Base-by-base conservation (phyloP, 176 grass and related monocot genomes). In the Carex parvula region DNA sequence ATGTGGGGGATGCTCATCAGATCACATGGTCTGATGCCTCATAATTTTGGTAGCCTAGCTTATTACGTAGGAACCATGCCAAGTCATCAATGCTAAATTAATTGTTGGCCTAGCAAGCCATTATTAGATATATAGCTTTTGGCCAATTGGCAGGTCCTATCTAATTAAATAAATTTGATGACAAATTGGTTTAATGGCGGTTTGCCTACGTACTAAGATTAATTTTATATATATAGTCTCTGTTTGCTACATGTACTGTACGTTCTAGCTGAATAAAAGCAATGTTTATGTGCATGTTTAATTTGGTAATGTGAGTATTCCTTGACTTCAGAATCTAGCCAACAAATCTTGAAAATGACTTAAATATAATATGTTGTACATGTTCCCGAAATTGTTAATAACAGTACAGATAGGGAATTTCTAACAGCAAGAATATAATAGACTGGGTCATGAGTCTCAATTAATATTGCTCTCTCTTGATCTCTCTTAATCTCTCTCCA, bases 21-120 rank as follows among this genome's bases (percentile, higher is more conserved):
- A 66, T 89, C 35, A 85, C 83, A 17, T 89, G 87, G 87, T 89
- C 87, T 9, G 87, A 85, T 68, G 65, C 65, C 65, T 37, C 32
- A 68, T 2, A 10, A 48, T 10, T 10, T 39, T 39, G 5, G 4
- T 39, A 33, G 33, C 33, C 33, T 33, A 33, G 33, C 33, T 33
- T 33, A 33, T 33, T 33, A 39, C 3, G 13, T 68, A 39, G 14
- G 32, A 68, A 68, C 14, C 65, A 48, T 21, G 18, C 6, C 39
- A 48, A 24, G 42, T 72, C 69, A 48, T 72, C 69, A 72, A 72
- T 73, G 9, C 18, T 50, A 48, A 72, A 22, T 72, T 37, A 72
- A 22, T 72, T 37, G 64, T 67, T 16, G 64, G 30, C 30, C 30
- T 18, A 68, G 17, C 18, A 44, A 71, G 68, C 68, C 17, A 46